Percentiles rank a stretch among this genome's conserved stretches.
phyloP scores from a whole-genome alignment of 1,284 basidiomycete genomes.

The Fomitopsis palustris region DNA sequence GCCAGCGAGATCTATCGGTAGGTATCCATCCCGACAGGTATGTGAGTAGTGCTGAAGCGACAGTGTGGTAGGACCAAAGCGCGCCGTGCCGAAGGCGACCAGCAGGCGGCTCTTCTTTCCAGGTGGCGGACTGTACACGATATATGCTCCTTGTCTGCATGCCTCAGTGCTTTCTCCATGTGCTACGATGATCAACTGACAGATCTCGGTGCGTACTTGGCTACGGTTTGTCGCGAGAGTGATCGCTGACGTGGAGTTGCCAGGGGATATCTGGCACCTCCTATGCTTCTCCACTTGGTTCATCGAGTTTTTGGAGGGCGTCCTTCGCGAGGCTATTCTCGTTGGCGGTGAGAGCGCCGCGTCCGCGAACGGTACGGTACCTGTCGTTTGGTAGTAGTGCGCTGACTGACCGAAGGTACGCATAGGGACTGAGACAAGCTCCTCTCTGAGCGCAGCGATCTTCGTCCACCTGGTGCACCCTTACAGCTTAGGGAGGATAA shows the following conservation, averaged over 20 bases:
- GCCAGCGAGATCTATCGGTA: constrained; percentile 58
- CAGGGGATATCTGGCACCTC: constrained; percentile 70
- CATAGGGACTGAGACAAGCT: not conserved
- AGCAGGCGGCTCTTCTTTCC: constrained; percentile 37
- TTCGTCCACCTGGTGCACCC: constrained; percentile 63
- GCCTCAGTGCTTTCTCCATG: constrained; percentile 59
- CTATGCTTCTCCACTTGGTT: constrained; percentile 58
- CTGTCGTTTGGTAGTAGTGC: not conserved
- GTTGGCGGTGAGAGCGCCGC: constrained; percentile 23
- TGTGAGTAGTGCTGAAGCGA: not conserved
- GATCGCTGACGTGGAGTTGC: not conserved
- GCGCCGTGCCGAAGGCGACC: constrained; percentile 27
- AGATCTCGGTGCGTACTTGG: constrained; percentile 46
- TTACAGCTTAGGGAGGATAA: constrained; percentile 47
- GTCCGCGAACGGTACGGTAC: not conserved
- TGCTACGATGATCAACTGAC: constrained; percentile 61
- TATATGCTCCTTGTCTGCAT: constrained; percentile 57
- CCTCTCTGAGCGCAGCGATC: constrained; percentile 26
- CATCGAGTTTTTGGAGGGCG: constrained; percentile 53
- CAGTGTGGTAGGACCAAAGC: constrained; percentile 34
- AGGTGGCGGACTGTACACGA: constrained; percentile 59
- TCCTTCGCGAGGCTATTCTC: constrained; percentile 62
- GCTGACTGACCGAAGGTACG: not conserved
- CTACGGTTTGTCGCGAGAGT: not conserved
- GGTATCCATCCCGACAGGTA: constrained; percentile 24